These are phyloP conservation scores for Pichia nanzhaoensis DNA, from an alignment of 805 yeast species.

Conservation along the genomic window DNA sequence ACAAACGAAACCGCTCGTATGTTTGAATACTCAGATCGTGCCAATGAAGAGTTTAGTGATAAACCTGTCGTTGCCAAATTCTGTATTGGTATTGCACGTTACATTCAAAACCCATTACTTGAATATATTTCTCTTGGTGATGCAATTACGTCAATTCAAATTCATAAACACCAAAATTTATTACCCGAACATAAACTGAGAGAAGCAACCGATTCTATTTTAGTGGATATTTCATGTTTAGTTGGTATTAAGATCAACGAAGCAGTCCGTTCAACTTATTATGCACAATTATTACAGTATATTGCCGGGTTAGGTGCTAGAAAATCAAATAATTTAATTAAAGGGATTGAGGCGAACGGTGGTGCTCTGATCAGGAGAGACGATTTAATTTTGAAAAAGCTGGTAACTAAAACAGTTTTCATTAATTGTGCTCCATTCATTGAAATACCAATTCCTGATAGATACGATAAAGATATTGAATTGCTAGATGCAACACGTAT, in stretches of 20 bases:
- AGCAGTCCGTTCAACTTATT: slow-evolving; percentile 70
- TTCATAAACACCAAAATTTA: slow-evolving; percentile 65
- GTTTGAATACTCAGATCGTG: slow-evolving; percentile 73
- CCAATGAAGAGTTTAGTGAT: slow-evolving; percentile 74
- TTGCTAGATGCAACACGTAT: slow-evolving; percentile 90
- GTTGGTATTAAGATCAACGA: slow-evolving; percentile 93
- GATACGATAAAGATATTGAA: slow-evolving; percentile 60
- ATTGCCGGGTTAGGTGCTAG: slow-evolving; percentile 94
- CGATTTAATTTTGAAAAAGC: slow-evolving; percentile 75
- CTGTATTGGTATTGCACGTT: slow-evolving; percentile 85
- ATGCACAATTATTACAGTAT: slow-evolving; percentile 65
- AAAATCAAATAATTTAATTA: slow-evolving; percentile 80
- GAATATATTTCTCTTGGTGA: slow-evolving; percentile 80
- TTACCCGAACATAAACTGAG: slow-evolving; percentile 56
- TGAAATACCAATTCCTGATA: slow-evolving; percentile 59
- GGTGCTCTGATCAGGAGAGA: slow-evolving; percentile 60
- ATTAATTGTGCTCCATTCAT: slow-evolving; percentile 90
- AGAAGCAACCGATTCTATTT: slow-evolving; percentile 68
- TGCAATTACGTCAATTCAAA: slow-evolving; percentile 60
- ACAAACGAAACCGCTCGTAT: slow-evolving; percentile 91
- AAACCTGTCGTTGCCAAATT: slow-evolving; percentile 75
- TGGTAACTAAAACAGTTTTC: slow-evolving; percentile 74
- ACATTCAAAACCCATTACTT: slow-evolving; percentile 84
- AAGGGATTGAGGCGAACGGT: slow-evolving; percentile 68
- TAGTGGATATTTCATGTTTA: slow-evolving; percentile 84